Evolutionary conservation across 768 basidiomycete species (phyloP), one percentile per base, ranked within the genome.

Genomic region (Pisolithus marmoratus): DNA sequence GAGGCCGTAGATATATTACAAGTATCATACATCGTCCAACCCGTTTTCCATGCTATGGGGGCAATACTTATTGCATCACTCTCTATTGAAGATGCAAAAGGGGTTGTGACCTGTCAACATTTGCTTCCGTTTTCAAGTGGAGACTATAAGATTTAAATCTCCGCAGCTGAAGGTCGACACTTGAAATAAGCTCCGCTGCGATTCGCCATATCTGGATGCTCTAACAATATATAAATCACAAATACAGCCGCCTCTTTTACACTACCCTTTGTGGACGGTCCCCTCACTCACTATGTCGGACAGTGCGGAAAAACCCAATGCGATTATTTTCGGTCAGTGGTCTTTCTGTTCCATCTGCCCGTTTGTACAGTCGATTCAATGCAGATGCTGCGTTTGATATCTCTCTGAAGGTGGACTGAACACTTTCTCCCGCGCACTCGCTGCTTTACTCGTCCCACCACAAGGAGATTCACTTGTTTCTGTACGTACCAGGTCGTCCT

Each of bases 351-450:
- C 53, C 49, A 37, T 43, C 43, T 50, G 48, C 50, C 14, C 53
- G 44, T 44, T 46, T 54, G 43, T 12, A 34, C 42, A 46, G 31
- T 53, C 51, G 52, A 58, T 38, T 45, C 19, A 8, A 34, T 50
- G 52, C 54, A 45, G 51, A 56, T 48, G 17, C 34, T 34, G 15
- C 34, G 14, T 34, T 34, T 15, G 34, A 34, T 34, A 34, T 34
- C 34, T 15, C 34, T 4, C 8, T 27, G 0, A 57, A 92, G 90
- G 90, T 56, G 90, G 90, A 49, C 69, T 91, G 57, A 90, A 90
- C 71, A 88, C 86, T 49, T 86, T 75, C 64, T 83, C 90, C 8
- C 79, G 90, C 47, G 76, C 83, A 46, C 79, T 93, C 48, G 85
- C 85, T 36, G 72, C 77, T 48, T 69, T 77, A 38, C 78, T 93